phyloP scores from a whole-genome alignment of 1,284 basidiomycete genomes.

The Phellopilus nigrolimitatus region DNA sequence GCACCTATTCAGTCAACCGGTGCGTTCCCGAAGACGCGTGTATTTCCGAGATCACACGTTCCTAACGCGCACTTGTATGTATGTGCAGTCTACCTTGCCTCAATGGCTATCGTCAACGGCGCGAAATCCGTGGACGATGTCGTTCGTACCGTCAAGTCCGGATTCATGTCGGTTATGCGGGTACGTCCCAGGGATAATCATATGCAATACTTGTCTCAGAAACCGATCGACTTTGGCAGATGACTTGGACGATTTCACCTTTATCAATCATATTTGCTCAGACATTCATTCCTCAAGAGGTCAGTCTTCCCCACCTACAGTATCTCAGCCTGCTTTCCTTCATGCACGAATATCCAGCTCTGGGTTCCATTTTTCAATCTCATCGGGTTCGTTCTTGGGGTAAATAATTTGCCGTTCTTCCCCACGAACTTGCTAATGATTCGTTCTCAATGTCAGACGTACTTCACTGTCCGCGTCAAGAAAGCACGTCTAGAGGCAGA shows the following conservation, averaged over 20 bases:
- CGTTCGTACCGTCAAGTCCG: slow-evolving; percentile 63
- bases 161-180: slow-evolving; percentile 72
- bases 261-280: slow-evolving; percentile 69
- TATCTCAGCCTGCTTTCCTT: slow-evolving; percentile 7
- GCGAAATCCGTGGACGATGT: slow-evolving; percentile 66
- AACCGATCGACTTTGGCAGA: slow-evolving; percentile 29
- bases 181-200: slow-evolving; percentile 37
- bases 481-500: slow-evolving; percentile 50
- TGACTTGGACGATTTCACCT: slow-evolving; percentile 75
- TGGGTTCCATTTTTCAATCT: slow-evolving; percentile 76
- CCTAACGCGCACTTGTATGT: not conserved
- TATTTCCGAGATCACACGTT: too few species aligned
- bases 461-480: slow-evolving; percentile 70
- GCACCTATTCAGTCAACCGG: slow-evolving; percentile 74
- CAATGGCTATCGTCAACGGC: slow-evolving; percentile 84
- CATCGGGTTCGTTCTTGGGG: slow-evolving; percentile 61
- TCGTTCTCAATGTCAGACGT: slow-evolving; percentile 43
- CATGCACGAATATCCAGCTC: slow-evolving; percentile 35
- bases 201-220: slow-evolving; percentile 20
- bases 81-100: slow-evolving; percentile 53
- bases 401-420: slow-evolving; percentile 31
- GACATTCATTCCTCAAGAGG: slow-evolving; percentile 67
- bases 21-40: slow-evolving; percentile 34
- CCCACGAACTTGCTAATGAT: slow-evolving; percentile 4
- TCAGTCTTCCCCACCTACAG: slow-evolving; percentile 26